Evolutionary conservation across 83 land plant genomes (phyloP).

Genomic region (Picea mariana): DNA sequence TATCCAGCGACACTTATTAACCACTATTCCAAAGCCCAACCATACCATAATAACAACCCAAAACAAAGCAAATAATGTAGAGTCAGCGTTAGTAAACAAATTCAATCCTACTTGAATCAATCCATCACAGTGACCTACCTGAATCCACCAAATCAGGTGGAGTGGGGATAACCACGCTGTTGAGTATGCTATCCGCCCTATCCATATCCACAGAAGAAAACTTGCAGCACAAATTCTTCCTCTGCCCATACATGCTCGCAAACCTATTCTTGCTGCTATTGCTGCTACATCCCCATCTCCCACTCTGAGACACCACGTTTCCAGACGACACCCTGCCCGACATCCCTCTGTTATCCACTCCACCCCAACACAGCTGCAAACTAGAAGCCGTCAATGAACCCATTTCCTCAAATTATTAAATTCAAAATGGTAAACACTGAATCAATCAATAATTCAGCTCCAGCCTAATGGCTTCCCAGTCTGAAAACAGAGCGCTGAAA

Average conservation of each 20-base stretch:
- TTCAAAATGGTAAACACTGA: neutral
- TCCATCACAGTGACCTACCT: neutral
- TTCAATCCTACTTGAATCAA: neutral
- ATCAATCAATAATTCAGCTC: neutral
- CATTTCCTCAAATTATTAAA: neutral
- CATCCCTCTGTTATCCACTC: slow-evolving; percentile 14
- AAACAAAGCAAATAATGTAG: neutral
- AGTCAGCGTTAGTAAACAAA: too few species aligned
- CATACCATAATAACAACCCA: neutral
- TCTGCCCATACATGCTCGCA: neutral
- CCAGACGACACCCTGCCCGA: neutral
- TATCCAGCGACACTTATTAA: neutral
- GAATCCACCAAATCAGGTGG: neutral
- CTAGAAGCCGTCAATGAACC: slow-evolving; percentile 10
- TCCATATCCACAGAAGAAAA: slow-evolving; percentile 9
- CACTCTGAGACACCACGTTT: neutral
- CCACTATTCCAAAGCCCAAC: neutral
- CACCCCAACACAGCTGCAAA: neutral
- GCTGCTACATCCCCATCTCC: neutral
- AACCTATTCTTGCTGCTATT: neutral
- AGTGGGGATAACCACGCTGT: neutral
- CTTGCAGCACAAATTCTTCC: slow-evolving; percentile 15
- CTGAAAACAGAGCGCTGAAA: neutral
- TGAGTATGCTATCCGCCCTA: slow-evolving; percentile 7
- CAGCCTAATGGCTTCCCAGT: neutral